Evolutionary conservation across 768 basidiomycete genomes (phyloP), one percentile per base, ranked within the genome.

Genomic region (Rhizopogon salebrosus): DNA sequence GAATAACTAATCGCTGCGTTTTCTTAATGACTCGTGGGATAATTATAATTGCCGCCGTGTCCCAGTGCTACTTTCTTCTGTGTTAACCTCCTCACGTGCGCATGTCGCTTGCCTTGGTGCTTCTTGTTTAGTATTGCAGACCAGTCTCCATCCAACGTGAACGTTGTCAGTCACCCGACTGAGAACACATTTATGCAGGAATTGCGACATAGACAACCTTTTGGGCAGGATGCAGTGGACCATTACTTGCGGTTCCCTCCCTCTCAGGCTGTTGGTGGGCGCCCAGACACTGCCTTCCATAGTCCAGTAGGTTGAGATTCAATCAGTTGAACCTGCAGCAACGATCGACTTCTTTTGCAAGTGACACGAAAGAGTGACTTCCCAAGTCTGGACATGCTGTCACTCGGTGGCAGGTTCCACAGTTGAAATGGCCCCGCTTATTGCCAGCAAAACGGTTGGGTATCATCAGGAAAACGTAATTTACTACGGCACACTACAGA

Each of bases 211-310:
- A 57, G 63, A 7, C 48, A 57, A 18, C 38, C 50, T 11, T 59
- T 84, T 20, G 74, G 73, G 11, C 61, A 65, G 24, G 59, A 66
- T 23, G 60, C 61, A 20, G 66, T 62, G 42, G 40, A 56, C 14
- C 62, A 74, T 57, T 83, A 81, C 60, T 55, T 78, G 36, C 54
- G 61, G 2, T 69, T 76, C 63, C 67, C 83, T 24, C 72, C 75
- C 23, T 82, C 80, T 11, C 66, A 70, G 60, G 84, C 82, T 3
- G 83, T 84, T 4, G 84, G 87, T 66, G 75, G 77, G 6, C 60
- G 70, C n/a, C 56, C 62, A 3, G 63, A 65, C 8, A 83, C 82
- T 29, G 72, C 65, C 1, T 87, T 86, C 59, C 71, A 70, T 31
- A 83, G 81, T 61, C 60, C 69, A 27, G 84, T 83, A 58, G 51